Conservation (phyloP, 192 early-diverging fungal genomes). For the Entomortierella parvispora region DNA sequence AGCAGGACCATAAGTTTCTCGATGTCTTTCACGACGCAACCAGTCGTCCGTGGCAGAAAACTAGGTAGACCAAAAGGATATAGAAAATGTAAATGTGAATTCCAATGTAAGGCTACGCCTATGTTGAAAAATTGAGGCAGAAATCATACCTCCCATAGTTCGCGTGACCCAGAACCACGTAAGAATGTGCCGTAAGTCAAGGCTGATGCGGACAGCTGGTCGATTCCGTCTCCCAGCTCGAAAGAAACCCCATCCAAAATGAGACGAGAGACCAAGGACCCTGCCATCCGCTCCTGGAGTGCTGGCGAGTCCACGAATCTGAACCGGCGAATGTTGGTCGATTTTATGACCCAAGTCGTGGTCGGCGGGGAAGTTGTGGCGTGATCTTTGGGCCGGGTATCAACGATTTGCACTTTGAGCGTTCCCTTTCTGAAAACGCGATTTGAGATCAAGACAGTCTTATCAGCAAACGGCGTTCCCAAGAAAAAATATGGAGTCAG, state of each 20-base stretch:
- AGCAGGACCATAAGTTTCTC: constrained; percentile 74
- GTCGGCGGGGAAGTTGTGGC: constrained; percentile 22
- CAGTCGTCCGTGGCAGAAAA: constrained; percentile 17
- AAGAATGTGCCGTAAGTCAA: constrained; percentile 16
- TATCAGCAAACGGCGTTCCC: not conserved
- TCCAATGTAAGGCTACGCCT: too few species aligned
- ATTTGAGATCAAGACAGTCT: not conserved
- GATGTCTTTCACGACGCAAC: constrained; percentile 59
- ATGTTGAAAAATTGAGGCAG: too few species aligned
- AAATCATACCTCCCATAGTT: too few species aligned
- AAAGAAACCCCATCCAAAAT: constrained; percentile 43
- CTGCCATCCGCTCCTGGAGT: constrained; percentile 28
- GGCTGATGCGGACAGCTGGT: not conserved
- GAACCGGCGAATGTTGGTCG: constrained; percentile 73
- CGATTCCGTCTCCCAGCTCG: constrained; percentile 46
- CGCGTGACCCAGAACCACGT: not conserved
- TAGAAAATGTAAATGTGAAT: not conserved
- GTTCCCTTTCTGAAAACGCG: constrained; percentile 31
- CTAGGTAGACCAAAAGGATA: constrained; percentile 2
- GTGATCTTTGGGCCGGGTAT: constrained; percentile 10
- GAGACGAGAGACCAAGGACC: constrained; percentile 2
- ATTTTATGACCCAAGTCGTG: constrained; percentile 59
- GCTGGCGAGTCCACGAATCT: constrained; percentile 54
- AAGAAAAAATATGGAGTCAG: too few species aligned
- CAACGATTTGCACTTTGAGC: constrained; percentile 11